Evolutionary conservation across 2,329 filamentous ascomycete genomes (phyloP).

Genomic region (Fusarium pseudograminearum): DNA sequence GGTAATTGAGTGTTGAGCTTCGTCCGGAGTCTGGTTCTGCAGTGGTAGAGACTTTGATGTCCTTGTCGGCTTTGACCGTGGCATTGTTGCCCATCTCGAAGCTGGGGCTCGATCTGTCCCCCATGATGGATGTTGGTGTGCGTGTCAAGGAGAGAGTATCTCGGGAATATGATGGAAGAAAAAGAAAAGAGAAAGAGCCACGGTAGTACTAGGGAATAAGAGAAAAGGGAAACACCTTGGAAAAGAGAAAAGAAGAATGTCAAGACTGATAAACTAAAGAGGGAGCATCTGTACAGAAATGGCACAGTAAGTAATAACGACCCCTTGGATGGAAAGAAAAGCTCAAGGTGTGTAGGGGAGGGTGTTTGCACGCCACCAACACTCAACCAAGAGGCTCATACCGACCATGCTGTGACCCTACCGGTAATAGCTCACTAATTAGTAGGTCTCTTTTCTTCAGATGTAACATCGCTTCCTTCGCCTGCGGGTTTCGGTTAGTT

Average conservation of each 20-base stretch:
- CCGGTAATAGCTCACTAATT: background rate
- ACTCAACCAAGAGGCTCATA: conserved; percentile 6
- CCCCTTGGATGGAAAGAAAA: conserved; percentile 11
- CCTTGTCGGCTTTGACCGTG: conserved; percentile 20
- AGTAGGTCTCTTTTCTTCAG: background rate
- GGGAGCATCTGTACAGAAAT: background rate
- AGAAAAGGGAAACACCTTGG: background rate
- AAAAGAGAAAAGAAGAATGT: conserved; percentile 2
- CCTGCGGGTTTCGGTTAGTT: background rate
- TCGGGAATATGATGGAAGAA: background rate
- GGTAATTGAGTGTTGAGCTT: conserved; percentile 26
- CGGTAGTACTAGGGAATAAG: background rate
- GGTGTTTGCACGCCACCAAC: conserved; percentile 26
- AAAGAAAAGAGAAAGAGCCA: background rate
- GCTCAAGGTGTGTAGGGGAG: background rate
- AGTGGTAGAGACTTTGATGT: conserved; percentile 19
- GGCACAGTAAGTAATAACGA: background rate
- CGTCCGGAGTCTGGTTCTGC: conserved; percentile 37
- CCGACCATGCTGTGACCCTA: background rate
- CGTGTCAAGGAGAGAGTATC: no score
- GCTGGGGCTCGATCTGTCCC: conserved; percentile 34
- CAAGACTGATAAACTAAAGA: background rate
- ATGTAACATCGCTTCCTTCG: background rate
- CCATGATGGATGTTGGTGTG: conserved; percentile 27
- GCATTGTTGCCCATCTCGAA: conserved; percentile 45